Base-by-base conservation (phyloP, 73 alveolate genomes). In the Blepharisma japonicum region DNA sequence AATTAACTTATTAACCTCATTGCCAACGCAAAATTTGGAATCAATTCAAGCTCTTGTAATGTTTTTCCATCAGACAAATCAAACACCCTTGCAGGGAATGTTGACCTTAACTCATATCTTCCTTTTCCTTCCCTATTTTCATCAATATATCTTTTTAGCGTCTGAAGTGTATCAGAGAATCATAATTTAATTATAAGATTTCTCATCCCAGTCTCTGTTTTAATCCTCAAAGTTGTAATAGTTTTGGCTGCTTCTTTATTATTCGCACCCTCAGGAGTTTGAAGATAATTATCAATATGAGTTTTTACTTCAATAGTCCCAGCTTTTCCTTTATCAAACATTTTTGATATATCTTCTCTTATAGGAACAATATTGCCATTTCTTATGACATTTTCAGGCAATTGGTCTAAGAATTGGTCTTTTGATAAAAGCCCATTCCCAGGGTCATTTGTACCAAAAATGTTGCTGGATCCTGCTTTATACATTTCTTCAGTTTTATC, bases 321-420 rank as follows among this genome's bases (percentile, higher is more conserved):
- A 1, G 82, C 54, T 50, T 79, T 72, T 45, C 86, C 84, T 45
- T 84, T 81, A 67, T 56, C 55, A 76, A 88, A 85, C 46, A 81
- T 56, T 70, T 84, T 81, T 77, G 86, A 92, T 2, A 88, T 71
- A 27, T 88, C 95, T 56, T 84, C 92, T 47, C 95, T 55, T 7
- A 88, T 80, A 6, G 95, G 95, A n/a, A 88, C 85, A 54, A 88
- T 85, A 23, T 85, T 80, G 6, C 95, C 95, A 6, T 77, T 72
- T 56, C 82, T 88, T 49, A 85, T 85, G 8, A 80, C 86, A 50
- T 88, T 38, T 71, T 80, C 88, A 23, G 86, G 89, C 81, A 85
- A 78, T 68, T 81, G 56, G 23, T 50, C 79, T 32, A 81, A 53
- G 77, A 83, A 85, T 56, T 82, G 86, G 55, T 81, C 72, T 77